Evolutionary conservation across 768 basidiomycete genomes (phyloP).

Genomic region (Leccinum ochraceum): DNA sequence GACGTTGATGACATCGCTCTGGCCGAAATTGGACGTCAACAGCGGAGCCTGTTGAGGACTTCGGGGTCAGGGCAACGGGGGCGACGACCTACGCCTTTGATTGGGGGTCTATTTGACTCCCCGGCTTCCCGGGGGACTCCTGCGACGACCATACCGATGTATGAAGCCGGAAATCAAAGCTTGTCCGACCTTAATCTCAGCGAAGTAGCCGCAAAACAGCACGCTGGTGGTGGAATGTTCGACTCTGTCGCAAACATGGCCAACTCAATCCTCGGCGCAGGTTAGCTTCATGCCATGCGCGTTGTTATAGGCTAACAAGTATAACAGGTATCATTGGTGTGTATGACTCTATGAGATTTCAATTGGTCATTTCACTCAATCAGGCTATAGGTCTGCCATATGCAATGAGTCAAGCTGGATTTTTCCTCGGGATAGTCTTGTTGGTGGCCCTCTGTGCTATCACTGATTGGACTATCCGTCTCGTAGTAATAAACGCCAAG

Average conservation of each 20-base stretch:
- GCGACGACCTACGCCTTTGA: conserved; percentile 70
- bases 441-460: conserved; percentile 77
- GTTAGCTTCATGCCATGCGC: conserved; percentile 39
- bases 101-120: conserved; percentile 75
- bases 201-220: conserved; percentile 64
- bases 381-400: conserved; percentile 77
- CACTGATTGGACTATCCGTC: conserved; percentile 98
- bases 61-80: conserved; percentile 38
- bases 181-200: conserved; percentile 54
- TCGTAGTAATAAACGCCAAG: conserved; percentile 96
- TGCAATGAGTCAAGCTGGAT: conserved; percentile 92
- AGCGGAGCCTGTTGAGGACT: conserved; percentile 23
- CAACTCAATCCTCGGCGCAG: conserved; percentile 94
- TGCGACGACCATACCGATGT: conserved; percentile 56
- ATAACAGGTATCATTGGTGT: conserved; percentile 70
- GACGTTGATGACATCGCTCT: conserved; percentile 63
- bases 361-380: conserved; percentile 4
- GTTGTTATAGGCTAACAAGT: conserved; percentile 19
- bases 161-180: conserved; percentile 35
- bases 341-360: conserved; percentile 11
- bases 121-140: conserved; percentile 54
- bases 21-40: conserved; percentile 32
- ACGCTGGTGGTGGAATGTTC: conserved; percentile 70
- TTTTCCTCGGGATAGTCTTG: conserved; percentile 83
- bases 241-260: conserved; percentile 93